Conservation (phyloP, 768 basidiomycete species). For the Basidioascus undulatus region DNA sequence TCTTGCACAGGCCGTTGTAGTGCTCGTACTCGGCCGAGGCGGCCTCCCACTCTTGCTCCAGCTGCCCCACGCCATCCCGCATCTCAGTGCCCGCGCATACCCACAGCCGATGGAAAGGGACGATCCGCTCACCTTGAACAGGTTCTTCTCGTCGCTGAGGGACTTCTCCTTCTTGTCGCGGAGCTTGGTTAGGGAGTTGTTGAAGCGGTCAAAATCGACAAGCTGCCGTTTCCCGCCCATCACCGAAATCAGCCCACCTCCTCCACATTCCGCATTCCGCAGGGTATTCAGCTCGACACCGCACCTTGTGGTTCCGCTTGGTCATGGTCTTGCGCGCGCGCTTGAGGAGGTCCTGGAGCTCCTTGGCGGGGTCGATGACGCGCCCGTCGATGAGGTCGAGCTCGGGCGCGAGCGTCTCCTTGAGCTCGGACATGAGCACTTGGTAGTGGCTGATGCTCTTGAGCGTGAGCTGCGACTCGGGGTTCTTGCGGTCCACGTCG, state of each 20-base stretch:
- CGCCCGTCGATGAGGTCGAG: slow-evolving; percentile 79
- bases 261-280: too few relatives aligned
- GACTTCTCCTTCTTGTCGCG: slow-evolving; percentile 96
- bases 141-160: slow-evolving; percentile 80
- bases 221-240: slow-evolving; percentile 31
- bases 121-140: slow-evolving; percentile 47
- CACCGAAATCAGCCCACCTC: too few relatives aligned
- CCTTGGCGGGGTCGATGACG: slow-evolving; percentile 64
- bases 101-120: neutral
- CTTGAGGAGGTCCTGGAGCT: slow-evolving; percentile 67
- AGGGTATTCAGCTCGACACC: slow-evolving; percentile 6
- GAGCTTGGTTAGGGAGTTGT: slow-evolving; percentile 82
- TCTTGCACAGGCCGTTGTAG: slow-evolving; percentile 47
- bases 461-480: slow-evolving; percentile 51
- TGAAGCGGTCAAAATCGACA: slow-evolving; percentile 82
- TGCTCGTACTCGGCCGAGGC: slow-evolving; percentile 25
- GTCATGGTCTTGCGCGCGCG: slow-evolving; percentile 76
- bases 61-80: slow-evolving; percentile 14
- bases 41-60: slow-evolving; percentile 24
- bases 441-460: slow-evolving; percentile 50
- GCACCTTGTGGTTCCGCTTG: slow-evolving; percentile 87
- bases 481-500: slow-evolving; percentile 52
- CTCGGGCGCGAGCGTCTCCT: slow-evolving; percentile 55
- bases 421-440: slow-evolving; percentile 56
- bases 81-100: too few relatives aligned